Evolutionary conservation across 1,284 basidiomycete genomes (phyloP).

Genomic region (Stygiomarasmius scandens): DNA sequence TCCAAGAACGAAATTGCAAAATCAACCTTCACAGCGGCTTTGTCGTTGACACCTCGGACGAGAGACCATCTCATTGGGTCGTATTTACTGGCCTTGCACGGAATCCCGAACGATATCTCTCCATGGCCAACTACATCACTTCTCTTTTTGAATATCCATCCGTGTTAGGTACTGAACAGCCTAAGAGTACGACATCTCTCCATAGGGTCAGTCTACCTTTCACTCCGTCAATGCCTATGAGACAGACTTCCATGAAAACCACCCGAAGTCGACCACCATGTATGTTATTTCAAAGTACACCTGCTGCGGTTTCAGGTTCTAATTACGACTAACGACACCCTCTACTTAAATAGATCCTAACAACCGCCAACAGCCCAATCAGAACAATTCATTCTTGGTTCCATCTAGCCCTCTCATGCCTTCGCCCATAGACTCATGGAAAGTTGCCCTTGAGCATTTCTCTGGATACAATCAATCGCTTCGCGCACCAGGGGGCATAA

Average conservation of each 20-base stretch:
- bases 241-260: neutral
- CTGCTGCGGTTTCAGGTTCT: too few relatives aligned
- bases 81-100: neutral
- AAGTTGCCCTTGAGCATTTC: neutral
- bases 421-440: neutral
- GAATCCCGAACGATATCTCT: constrained; percentile 2
- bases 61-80: neutral
- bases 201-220: neutral
- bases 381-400: constrained; percentile 1
- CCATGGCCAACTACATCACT: neutral
- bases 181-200: neutral
- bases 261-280: neutral
- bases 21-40: neutral
- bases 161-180: neutral
- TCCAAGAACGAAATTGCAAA: neutral
- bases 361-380: too few relatives aligned
- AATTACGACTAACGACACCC: too few relatives aligned
- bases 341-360: too few relatives aligned
- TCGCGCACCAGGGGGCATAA: neutral
- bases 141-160: constrained; percentile 1
- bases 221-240: neutral
- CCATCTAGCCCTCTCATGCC: constrained; percentile 9
- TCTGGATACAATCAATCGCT: constrained; percentile 1
- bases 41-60: neutral
- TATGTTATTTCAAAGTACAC: neutral